Evolutionary conservation across 495 filamentous ascomycete genomes (phyloP).

Genomic region (Penicillium psychrofluorescens): DNA sequence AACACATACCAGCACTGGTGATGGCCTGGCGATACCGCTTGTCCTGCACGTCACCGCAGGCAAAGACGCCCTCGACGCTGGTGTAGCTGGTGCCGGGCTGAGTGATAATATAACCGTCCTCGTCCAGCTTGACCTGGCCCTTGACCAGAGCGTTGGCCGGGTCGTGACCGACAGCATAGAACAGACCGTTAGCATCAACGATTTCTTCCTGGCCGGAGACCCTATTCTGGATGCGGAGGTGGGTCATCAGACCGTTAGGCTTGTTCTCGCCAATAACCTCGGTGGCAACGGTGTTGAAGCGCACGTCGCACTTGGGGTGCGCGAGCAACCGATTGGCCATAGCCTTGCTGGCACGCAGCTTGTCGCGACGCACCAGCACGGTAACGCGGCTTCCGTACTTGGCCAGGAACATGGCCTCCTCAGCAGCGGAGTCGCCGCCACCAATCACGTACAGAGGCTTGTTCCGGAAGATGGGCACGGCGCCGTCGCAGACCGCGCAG

Average conservation of each 20-base stretch:
- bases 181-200: slow-evolving; percentile 83
- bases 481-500: slow-evolving; percentile 96
- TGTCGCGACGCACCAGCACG: slow-evolving; percentile 81
- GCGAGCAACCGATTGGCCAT: slow-evolving; percentile 81
- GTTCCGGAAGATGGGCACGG: slow-evolving; percentile 93
- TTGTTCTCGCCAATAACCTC: slow-evolving; percentile 80
- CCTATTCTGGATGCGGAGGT: slow-evolving; percentile 73
- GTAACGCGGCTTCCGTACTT: slow-evolving; percentile 96
- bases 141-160: slow-evolving; percentile 83
- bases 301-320: slow-evolving; percentile 83
- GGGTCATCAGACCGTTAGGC: slow-evolving; percentile 70
- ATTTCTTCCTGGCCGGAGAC: slow-evolving; percentile 69
- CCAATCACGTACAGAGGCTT: slow-evolving; percentile 95
- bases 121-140: slow-evolving; percentile 78
- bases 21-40: slow-evolving; percentile 97
- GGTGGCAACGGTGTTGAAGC: slow-evolving; percentile 71
- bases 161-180: slow-evolving; percentile 97
- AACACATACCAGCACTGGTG: slow-evolving; percentile 82
- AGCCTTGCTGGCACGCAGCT: slow-evolving; percentile 77
- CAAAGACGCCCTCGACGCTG: slow-evolving; percentile 87
- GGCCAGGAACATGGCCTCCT: slow-evolving; percentile 94
- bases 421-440: slow-evolving; percentile 92
- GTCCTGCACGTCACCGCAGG: slow-evolving; percentile 96
- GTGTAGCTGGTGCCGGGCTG: slow-evolving; percentile 84
- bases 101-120: slow-evolving; percentile 83